Evolutionary conservation across 139 green algal genomes (phyloP), one percentile per base, ranked within the genome.

Genomic region (Tetradesmus lagerheimii): DNA sequence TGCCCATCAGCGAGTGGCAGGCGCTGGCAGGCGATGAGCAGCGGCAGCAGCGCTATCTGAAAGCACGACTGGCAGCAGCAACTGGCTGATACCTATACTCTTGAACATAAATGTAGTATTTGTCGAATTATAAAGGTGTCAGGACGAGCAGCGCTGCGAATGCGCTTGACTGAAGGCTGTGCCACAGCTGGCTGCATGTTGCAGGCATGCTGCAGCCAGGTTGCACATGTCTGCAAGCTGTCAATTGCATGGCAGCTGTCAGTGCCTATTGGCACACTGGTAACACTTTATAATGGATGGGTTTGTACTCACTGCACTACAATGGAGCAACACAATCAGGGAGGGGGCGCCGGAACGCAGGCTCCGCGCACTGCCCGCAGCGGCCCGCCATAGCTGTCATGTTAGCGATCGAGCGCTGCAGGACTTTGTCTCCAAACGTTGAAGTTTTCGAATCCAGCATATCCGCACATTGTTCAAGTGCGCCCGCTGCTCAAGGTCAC

Each of bases 1-100:
- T 89, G 71, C 85, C 85, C 18, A 38, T 89, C 0, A 11, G 39
- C 0, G 85, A 89, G 71, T 89, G 85, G 85, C 85, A 89, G 85
- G 43, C 34, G 71, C 47, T 89, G 29, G 41, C 16, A 18, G 67
- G 85, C 5, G 67, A 89, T 41, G 67, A 11, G 23, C 39, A 14
- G 37, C 43, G 62, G 41, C 85, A 89, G 71, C 66, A 89, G 18
- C 29, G 45, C 39, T 89, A 89, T 31, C 35, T 89, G n/a, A 29
- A 39, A 27, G 85, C 85, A 9, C 43, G 85, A n/a, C 31, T 89
- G 31, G 67, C 67, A 39, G 85, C 85, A 38, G 85, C 85, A 27
- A 74, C 12, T 20, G 38, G 38, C 6, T 77, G 35, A 80, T 34
- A n/a, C n/a, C n/a, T n/a, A n/a, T n/a, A n/a, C n/a, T n/a, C n/a